These are phyloP conservation scores for Mentha longifolia DNA, from an alignment of 257 asterid genomes.

Conservation along the genomic window DNA sequence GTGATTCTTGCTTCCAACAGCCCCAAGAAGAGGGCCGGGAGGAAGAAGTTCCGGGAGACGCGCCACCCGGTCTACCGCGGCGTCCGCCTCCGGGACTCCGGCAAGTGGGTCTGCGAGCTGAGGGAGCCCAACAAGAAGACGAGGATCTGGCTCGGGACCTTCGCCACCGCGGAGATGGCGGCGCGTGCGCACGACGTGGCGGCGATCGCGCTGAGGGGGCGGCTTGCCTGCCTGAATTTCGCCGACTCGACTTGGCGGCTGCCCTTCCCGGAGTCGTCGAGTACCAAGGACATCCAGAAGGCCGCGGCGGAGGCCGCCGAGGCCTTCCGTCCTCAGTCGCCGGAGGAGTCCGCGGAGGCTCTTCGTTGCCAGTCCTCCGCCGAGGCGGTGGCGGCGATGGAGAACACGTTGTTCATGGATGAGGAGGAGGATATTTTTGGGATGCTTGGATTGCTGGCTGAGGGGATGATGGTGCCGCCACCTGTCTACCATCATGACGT, in stretches of 20 bases:
- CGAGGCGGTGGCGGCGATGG: too few relatives aligned
- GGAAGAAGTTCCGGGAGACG: conserved; percentile 72
- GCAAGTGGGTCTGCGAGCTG: conserved; percentile 75
- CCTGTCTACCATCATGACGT: not conserved
- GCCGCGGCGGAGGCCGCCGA: conserved; percentile 61
- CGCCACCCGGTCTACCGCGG: conserved; percentile 75
- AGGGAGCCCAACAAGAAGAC: conserved; percentile 78
- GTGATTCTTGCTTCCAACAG: conserved; percentile 52
- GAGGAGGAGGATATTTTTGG: too few relatives aligned
- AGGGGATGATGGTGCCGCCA: too few relatives aligned
- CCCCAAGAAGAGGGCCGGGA: conserved; percentile 62
- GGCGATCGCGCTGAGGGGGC: conserved; percentile 64
- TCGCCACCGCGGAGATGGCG: too few relatives aligned
- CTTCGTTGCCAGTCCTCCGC: too few relatives aligned
- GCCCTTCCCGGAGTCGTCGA: conserved; percentile 51
- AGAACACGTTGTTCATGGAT: too few relatives aligned
- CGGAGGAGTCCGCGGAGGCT: too few relatives aligned
- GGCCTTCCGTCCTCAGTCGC: too few relatives aligned
- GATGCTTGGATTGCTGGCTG: too few relatives aligned
- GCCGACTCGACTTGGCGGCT: conserved; percentile 70
- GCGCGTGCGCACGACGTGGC: conserved; percentile 85
- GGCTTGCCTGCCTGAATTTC: conserved; percentile 62
- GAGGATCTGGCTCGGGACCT: too few relatives aligned
- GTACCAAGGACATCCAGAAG: conserved; percentile 59
- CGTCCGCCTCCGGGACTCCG: too few relatives aligned